These are phyloP conservation scores for Suillus placidus DNA, from an alignment of 768 basidiomycete species.

Conservation along the genomic window DNA sequence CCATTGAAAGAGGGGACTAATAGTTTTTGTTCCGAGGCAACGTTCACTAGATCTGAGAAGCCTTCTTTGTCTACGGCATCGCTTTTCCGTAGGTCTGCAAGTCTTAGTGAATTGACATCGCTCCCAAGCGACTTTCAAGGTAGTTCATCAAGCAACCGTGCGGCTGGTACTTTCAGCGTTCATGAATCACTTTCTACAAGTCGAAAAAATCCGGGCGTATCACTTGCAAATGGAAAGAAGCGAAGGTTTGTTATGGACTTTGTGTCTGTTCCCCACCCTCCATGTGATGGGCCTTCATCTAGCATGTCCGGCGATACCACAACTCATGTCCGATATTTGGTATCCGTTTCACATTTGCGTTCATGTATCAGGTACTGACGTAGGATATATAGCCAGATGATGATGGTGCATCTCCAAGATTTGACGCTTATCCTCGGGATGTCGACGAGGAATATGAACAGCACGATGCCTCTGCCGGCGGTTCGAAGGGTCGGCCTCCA, in stretches of 20 bases:
- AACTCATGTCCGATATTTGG: neutral
- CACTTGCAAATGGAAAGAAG: neutral
- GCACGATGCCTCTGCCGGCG: neutral
- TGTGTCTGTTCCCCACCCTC: neutral
- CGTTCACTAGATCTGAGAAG: neutral
- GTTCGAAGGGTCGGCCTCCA: neutral
- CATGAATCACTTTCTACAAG: neutral
- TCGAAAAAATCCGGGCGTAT: neutral
- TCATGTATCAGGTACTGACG: neutral
- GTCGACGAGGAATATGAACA: neutral
- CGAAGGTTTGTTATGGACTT: conserved; percentile 3
- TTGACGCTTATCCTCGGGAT: neutral
- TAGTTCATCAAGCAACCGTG: neutral
- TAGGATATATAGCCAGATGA: neutral
- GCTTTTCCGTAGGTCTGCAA: neutral
- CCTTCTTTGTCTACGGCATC: neutral
- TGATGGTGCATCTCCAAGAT: neutral
- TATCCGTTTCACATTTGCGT: neutral
- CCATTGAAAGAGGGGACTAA: neutral
- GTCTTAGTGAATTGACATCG: conserved; percentile 34
- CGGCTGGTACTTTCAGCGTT: neutral
- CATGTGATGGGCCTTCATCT: conserved; percentile 1
- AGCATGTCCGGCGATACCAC: neutral
- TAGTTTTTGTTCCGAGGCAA: neutral
- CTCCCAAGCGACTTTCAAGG: conserved; percentile 25